Percentiles rank a stretch among this genome's conserved stretches.
phyloP scores from a whole-genome alignment of 495 filamentous ascomycete species.

The Stereocaulon alpinum region DNA sequence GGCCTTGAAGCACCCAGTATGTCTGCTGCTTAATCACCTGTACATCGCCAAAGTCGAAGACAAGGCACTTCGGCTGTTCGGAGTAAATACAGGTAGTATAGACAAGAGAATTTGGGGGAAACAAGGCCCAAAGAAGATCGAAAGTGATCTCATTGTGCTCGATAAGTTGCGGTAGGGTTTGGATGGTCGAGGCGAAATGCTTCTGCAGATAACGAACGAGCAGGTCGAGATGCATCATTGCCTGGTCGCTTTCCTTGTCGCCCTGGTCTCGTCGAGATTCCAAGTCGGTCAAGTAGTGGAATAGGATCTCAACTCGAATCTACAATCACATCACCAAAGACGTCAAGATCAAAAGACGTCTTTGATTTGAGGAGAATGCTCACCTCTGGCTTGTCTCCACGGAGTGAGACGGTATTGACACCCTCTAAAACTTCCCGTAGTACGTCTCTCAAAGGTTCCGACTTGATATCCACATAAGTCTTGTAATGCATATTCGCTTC shows the following conservation, averaged over 20 bases:
- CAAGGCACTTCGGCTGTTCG: constrained; percentile 27
- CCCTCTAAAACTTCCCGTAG: constrained; percentile 25
- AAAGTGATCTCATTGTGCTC: constrained; percentile 35
- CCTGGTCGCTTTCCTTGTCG: constrained; percentile 1
- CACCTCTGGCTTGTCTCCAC: constrained; percentile 24
- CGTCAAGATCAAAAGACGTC: background rate
- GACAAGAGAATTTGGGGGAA: constrained; percentile 32
- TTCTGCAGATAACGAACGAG: constrained; percentile 33
- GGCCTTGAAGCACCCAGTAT: constrained; percentile 30
- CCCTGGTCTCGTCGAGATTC: constrained; percentile 13
- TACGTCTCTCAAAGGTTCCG: constrained; percentile 25
- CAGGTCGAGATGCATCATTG: constrained; percentile 28
- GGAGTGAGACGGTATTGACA: constrained; percentile 27
- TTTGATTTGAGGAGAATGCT: background rate
- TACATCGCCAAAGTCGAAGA: constrained; percentile 25
- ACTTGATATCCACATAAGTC: constrained; percentile 22
- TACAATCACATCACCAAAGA: background rate
- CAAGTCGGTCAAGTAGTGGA: constrained; percentile 29
- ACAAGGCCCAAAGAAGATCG: constrained; percentile 38
- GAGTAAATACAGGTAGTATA: constrained; percentile 37
- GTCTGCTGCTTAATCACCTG: constrained; percentile 22
- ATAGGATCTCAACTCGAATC: constrained; percentile 23
- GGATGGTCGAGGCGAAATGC: constrained; percentile 27
- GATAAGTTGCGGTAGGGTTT: constrained; percentile 32
- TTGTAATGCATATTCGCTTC: constrained; percentile 19